phyloP scores from a whole-genome alignment of 1,139 yeast species.

The Groenewaldozyma auringiensis region DNA sequence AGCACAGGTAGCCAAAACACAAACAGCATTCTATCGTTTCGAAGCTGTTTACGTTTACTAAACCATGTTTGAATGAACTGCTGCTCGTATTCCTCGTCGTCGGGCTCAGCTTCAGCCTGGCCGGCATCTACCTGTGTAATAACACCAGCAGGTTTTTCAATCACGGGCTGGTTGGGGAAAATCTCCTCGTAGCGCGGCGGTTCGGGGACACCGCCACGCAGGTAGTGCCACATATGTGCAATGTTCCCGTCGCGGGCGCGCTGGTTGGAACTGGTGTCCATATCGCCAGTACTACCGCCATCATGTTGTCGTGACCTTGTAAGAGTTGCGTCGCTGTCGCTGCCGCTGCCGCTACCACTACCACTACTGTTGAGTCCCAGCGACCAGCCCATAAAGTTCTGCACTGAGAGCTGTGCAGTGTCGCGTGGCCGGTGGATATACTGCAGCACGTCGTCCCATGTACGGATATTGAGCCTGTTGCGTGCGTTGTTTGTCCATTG shows the following conservation, averaged over 20 bases:
- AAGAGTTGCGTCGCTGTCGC: constrained; percentile 20
- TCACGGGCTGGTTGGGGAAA: constrained; percentile 42
- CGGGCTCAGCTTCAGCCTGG: constrained; percentile 1
- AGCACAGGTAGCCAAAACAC: constrained; percentile 62
- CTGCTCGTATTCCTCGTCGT: constrained; percentile 18
- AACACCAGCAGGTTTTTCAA: background rate
- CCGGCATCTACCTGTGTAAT: background rate
- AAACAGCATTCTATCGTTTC: constrained; percentile 76
- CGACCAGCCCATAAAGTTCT: constrained; percentile 1
- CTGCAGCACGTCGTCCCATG: constrained; percentile 23
- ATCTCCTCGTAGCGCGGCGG: constrained; percentile 76
- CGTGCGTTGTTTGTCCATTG: constrained; percentile 22
- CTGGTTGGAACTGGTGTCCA: constrained; percentile 7
- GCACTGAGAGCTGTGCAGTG: constrained; percentile 1
- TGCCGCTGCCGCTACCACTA: constrained; percentile 12
- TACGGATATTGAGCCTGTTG: constrained; percentile 18
- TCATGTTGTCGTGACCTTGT: background rate
- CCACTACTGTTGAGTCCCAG: constrained; percentile 3
- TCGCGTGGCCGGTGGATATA: constrained; percentile 15
- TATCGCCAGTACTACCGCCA: constrained; percentile 7
- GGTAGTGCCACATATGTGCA: constrained; percentile 19
- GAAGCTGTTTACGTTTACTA: constrained; percentile 46
- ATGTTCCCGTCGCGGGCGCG: constrained; percentile 10
- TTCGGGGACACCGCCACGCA: constrained; percentile 17
- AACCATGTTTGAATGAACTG: constrained; percentile 24